A percentile compares a stretch with the other conserved stretches of the same genome.
phyloP scores from a whole-genome alignment of 768 basidiomycete species.

The Omphalotus guepiniiformis region DNA sequence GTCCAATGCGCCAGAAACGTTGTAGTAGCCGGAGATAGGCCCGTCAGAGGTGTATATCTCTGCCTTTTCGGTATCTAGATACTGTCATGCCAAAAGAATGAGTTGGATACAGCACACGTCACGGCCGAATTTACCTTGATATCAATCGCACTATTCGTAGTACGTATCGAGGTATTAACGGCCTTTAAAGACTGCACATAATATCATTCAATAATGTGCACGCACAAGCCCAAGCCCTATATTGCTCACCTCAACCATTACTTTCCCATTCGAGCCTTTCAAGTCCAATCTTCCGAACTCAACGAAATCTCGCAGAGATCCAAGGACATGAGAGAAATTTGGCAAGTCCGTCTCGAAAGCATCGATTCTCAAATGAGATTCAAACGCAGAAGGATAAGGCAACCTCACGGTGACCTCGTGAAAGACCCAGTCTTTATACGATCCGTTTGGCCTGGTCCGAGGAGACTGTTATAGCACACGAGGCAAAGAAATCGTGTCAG shows the following conservation, averaged over 20 bases:
- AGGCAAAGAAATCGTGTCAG: no score
- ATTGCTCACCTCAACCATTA: constrained; percentile 28
- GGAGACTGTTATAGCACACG: no score
- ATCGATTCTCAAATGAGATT: no score
- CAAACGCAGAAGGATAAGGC: no score
- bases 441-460: no score
- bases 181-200: constrained; percentile 18
- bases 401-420: no score
- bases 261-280: constrained; percentile 27
- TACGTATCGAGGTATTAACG: constrained; percentile 14
- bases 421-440: no score
- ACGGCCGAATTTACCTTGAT: constrained; percentile 5
- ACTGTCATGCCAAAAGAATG: constrained; percentile 20
- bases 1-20: constrained; percentile 30
- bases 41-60: constrained; percentile 30
- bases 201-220: neutral
- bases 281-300: constrained; percentile 34
- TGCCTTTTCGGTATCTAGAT: constrained; percentile 23
- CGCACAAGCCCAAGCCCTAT: neutral
- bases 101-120: neutral
- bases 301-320: constrained; percentile 27
- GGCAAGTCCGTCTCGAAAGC: constrained; percentile 38
- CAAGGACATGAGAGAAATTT: constrained; percentile 34
- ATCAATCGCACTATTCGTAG: constrained; percentile 18
- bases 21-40: constrained; percentile 39